A percentile compares a stretch with the other conserved stretches of the same genome.
These are phyloP conservation scores for Nicotiana otophora DNA, from an alignment of 257 asterid genomes.

Conservation along the genomic window DNA sequence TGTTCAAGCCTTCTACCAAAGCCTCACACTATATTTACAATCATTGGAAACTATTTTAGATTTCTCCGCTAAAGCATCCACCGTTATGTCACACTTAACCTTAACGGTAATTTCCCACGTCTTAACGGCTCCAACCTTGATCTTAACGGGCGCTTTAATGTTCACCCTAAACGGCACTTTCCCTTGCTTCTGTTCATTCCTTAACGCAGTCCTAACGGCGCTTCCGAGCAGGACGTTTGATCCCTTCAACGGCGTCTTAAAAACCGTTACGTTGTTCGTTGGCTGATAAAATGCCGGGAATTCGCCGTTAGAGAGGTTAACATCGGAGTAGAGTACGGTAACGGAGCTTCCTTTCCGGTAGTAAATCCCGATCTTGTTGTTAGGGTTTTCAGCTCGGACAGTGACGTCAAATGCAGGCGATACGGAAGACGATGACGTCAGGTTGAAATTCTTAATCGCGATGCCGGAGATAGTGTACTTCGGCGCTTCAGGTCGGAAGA, in stretches of 20 bases:
- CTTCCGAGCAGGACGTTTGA: slow-evolving; percentile 41
- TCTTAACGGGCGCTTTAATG: slow-evolving; percentile 51
- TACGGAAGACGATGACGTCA: slow-evolving; percentile 41
- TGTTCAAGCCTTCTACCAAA: slow-evolving; percentile 36
- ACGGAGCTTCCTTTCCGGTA: slow-evolving; percentile 40
- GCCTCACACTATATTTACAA: slow-evolving; percentile 57
- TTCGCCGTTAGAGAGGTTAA: slow-evolving; percentile 43
- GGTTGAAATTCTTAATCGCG: slow-evolving; percentile 42
- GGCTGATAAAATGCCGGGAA: slow-evolving; percentile 69
- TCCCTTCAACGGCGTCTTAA: slow-evolving; percentile 38
- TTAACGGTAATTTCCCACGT: slow-evolving; percentile 62
- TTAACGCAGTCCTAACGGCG: slow-evolving; percentile 34
- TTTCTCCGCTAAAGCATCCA: slow-evolving; percentile 36
- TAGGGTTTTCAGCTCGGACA: slow-evolving; percentile 61
- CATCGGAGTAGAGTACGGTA: slow-evolving; percentile 35
- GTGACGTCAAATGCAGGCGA: slow-evolving; percentile 69
- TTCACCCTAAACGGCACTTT: slow-evolving; percentile 51
- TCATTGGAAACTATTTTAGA: slow-evolving; percentile 44
- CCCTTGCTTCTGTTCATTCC: slow-evolving; percentile 26
- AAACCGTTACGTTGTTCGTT: slow-evolving; percentile 54
- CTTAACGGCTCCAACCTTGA: slow-evolving; percentile 60
- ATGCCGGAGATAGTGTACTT: slow-evolving; percentile 40
- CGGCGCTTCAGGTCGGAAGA: slow-evolving; percentile 63
- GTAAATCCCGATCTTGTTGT: slow-evolving; percentile 64
- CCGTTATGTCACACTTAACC: slow-evolving; percentile 60